Base-by-base conservation (phyloP, 108 stramenopile species). In the Fistulifera solaris region DNA sequence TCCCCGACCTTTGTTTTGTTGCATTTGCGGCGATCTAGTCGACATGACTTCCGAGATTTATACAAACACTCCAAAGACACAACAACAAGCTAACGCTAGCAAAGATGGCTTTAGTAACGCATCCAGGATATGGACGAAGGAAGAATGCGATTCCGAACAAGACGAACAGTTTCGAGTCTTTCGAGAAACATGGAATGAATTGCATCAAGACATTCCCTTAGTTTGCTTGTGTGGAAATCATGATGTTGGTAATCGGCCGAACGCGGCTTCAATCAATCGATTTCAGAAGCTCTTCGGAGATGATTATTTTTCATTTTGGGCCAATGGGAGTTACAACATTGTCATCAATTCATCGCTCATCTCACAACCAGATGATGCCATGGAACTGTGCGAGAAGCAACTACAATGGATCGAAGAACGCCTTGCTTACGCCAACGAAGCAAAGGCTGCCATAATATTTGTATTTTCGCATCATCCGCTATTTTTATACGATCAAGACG, bases 161-260 rank as follows among this genome's bases (percentile, higher is more conserved):
- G 68, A 81, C 22, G 53, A 68, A 24, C 78, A 85, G 48, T 62
- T 71, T 45, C 47, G 46, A 22, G 76, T 80, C 35, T 84, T 81
- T 55, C 65, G 85, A 65, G 40, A 39, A 22, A 62, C 68, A 12
- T 83, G 73, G 68, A 39, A 60, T 5, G 48, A 45, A 22, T 60
- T 90, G 2, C 70, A 90, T 54, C 54, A 68, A 12, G 72, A 73
- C 48, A 90, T 90, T 67, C 78, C 78, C 4, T 42, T 90, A 28
- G 82, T 90, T 16, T 90, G 88, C 52, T 48, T 86, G 18, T 90
- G 88, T 59, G 88, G 88, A 12, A 90, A 90, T 56, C 84, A 90
- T 52, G 70, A 90, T 57, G 65, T 90, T 21, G 88, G 84, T 0
- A 83, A 90, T 60, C 57, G 73, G 28, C 88, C 88, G 0, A 81